A percentile compares a stretch with the other conserved stretches of the same genome.
Evolutionary conservation across 169 alveolate species (phyloP).

Genomic region (Eimeria maxima): DNA sequence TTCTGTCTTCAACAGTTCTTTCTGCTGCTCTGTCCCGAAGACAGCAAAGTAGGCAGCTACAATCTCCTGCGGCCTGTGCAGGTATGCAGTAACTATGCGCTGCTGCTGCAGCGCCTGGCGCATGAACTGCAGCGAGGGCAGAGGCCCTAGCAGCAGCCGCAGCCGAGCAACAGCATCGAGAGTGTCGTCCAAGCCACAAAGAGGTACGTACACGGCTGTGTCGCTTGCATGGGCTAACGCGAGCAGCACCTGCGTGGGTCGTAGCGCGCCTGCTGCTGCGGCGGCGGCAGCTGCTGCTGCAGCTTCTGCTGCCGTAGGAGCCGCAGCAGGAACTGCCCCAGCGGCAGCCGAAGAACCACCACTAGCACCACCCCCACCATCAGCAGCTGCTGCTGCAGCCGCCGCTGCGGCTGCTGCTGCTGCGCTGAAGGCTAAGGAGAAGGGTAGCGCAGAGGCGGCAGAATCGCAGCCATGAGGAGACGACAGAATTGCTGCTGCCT

Average conservation of each 20-base stretch:
- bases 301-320: neutral
- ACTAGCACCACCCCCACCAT: neutral
- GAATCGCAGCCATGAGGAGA: neutral
- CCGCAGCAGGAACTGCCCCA: neutral
- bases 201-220: neutral
- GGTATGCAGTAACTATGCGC: conserved; percentile 9
- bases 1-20: too few relatives aligned
- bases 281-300: conserved; percentile 43
- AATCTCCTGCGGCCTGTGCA: conserved; percentile 65
- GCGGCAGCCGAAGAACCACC: neutral
- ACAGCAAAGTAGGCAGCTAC: conserved; percentile 5
- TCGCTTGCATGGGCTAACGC: neutral
- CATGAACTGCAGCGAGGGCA: conserved; percentile 68
- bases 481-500: neutral
- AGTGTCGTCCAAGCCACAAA: conserved; percentile 34
- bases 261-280: neutral
- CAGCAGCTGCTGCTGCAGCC: neutral
- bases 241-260: conserved; percentile 34
- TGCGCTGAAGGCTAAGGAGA: neutral
- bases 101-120: conserved; percentile 60
- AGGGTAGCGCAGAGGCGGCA: neutral
- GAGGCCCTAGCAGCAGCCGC: conserved; percentile 26
- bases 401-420: conserved; percentile 2
- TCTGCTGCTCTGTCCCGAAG: neutral
- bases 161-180: conserved; percentile 33